Evolutionary conservation across 768 basidiomycete genomes (phyloP).

Genomic region (Leccinum longicurvipes): DNA sequence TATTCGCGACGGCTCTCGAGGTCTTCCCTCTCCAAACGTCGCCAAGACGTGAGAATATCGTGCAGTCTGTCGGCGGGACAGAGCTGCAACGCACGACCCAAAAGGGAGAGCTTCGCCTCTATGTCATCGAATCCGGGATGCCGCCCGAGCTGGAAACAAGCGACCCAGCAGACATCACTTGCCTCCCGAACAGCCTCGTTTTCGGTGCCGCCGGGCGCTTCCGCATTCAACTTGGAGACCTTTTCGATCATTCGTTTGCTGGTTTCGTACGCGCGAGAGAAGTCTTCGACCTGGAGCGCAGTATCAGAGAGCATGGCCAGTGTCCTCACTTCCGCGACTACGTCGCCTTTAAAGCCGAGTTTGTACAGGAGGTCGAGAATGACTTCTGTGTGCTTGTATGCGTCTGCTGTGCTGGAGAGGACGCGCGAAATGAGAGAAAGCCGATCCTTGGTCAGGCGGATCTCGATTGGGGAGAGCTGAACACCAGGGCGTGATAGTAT

Average conservation of each 20-base stretch:
- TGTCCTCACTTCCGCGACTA: conserved; percentile 74
- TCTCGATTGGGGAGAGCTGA: conserved; percentile 86
- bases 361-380: conserved; percentile 88
- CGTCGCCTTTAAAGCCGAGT: conserved; percentile 73
- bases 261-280: conserved; percentile 65
- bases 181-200: conserved; percentile 53
- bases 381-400: conserved; percentile 89
- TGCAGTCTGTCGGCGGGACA: conserved; percentile 80
- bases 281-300: conserved; percentile 82
- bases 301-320: conserved; percentile 90
- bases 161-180: conserved; percentile 84
- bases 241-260: conserved; percentile 68
- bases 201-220: conserved; percentile 27
- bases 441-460: conserved; percentile 86
- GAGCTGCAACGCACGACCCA: conserved; percentile 81
- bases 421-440: conserved; percentile 85
- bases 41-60: conserved; percentile 78
- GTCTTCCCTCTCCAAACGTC: conserved; percentile 66
- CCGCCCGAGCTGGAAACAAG: conserved; percentile 83
- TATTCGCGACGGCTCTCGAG: conserved; percentile 48
- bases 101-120: conserved; percentile 60
- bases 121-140: conserved; percentile 73
- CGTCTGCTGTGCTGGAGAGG: conserved; percentile 78
- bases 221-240: conserved; percentile 48
- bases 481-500: conserved; percentile 71